Base-by-base conservation (phyloP, 2,329 filamentous ascomycete genomes). In the Chrysoporthe cubensis region DNA sequence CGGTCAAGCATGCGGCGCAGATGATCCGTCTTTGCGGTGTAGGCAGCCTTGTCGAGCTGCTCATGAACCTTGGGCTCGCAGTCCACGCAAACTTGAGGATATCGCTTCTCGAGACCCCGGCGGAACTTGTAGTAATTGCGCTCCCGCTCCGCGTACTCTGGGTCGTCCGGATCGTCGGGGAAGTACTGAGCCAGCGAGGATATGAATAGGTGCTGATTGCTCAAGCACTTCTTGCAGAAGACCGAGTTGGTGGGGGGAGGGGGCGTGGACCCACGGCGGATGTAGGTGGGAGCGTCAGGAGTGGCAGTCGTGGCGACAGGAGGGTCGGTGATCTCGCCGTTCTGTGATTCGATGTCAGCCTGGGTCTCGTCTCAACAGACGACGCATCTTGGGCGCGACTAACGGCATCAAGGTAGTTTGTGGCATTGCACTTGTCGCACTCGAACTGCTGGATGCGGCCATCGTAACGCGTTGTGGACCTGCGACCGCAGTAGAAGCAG, bases 381-480 rank as follows among this genome's bases (percentile, higher is more conserved):
- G 14, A 18, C 32, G n/a, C 43, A 43, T 32, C 11, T 32, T 42
- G 54, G 21, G 16, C 26, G 26, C 52, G 26, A 65, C 82, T 69
- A 81, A 96, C 94, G 82, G 95, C 85, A 77, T 99, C 96, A 43
- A 97, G 83, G 80, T 93, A 92, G 79, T 98, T 99, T 68, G 90
- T 89, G 21, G 94, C 92, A 74, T 96, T 92, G 82, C 96, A 99
- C 70, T 86, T 82, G 26, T 85, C 80, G 79, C 94, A 97, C 58
- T 89, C 83, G 80, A 94, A 97, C 74, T 88, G 85, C 76, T 83
- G 85, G 66, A 88, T 83, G 64, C 77, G 75, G 42, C 87, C 86
- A 73, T 88, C 85, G 73, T 86, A 89, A 71, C 79, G 82, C 66
- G 87, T 83, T 44, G 84, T 82, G 44, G 91, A 91, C 73, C 86